Conservation (phyloP, 495 filamentous ascomycete species). For the Podospora pseudopauciseta region DNA sequence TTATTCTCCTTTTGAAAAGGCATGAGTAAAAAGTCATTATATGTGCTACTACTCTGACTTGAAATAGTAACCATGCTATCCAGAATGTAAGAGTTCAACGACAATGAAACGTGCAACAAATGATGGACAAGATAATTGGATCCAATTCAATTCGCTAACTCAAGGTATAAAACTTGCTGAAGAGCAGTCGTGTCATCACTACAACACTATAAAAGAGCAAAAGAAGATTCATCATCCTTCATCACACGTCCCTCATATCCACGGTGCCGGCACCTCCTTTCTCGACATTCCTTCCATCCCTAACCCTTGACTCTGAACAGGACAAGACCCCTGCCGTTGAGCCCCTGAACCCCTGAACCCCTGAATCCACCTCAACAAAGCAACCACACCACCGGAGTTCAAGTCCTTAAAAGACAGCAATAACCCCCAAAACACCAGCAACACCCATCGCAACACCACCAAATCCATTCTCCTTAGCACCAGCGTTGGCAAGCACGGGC, state of each 20-base stretch:
- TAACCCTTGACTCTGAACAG: neutral
- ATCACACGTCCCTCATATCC: neutral
- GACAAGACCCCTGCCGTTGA: neutral
- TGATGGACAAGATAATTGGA: neutral
- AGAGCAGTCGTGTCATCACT: neutral
- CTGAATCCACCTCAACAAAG: neutral
- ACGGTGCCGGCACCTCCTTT: neutral
- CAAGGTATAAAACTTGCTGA: slow-evolving; percentile 4
- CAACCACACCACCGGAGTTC: neutral
- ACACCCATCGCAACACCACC: neutral
- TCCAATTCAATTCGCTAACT: neutral
- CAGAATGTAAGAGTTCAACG: too few species aligned
- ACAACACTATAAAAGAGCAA: neutral
- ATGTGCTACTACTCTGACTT: too few species aligned
- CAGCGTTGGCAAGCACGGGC: neutral
- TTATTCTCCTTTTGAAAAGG: too few species aligned
- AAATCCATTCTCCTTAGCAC: slow-evolving; percentile 9
- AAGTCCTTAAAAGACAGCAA: neutral
- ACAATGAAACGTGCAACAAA: neutral
- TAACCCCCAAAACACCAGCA: neutral
- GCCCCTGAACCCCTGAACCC: neutral
- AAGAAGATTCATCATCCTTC: neutral
- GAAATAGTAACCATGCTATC: too few species aligned
- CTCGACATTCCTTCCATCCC: neutral
- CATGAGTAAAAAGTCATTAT: too few species aligned